These are phyloP conservation scores for Tagetes erecta DNA, from an alignment of 129 eudicot genomes.

Conservation along the genomic window DNA sequence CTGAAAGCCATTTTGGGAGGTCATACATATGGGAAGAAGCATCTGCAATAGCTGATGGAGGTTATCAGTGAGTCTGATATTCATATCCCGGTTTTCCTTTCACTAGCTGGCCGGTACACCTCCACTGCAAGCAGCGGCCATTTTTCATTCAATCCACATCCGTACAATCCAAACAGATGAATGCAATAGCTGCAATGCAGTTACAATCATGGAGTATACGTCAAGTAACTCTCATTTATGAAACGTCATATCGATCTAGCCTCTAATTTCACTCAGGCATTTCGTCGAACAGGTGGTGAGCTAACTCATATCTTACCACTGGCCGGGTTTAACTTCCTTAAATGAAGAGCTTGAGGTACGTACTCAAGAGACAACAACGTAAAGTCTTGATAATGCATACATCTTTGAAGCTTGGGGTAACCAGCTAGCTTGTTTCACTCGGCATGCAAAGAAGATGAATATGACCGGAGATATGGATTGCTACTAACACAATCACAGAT, in stretches of 20 bases:
- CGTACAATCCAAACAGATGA: conserved; percentile 39
- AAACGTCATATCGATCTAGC: conserved; percentile 14
- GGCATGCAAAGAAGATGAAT: conserved; percentile 50
- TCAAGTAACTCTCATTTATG: conserved; percentile 37
- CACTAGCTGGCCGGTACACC: conserved; percentile 27
- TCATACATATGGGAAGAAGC: conserved; percentile 52
- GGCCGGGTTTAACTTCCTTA: conserved; percentile 19
- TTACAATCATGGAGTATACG: conserved; percentile 40
- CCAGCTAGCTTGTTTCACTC: conserved; percentile 31
- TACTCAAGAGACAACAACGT: conserved; percentile 33
- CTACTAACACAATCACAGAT: conserved; percentile 41
- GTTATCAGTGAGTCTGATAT: conserved; percentile 25
- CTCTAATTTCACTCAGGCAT: conserved; percentile 29
- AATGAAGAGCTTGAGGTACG: conserved; percentile 35
- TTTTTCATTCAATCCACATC: conserved; percentile 40
- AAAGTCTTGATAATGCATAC: conserved; percentile 56
- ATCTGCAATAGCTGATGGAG: conserved; percentile 39
- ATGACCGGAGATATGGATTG: conserved; percentile 61
- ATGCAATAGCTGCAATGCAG: conserved; percentile 42
- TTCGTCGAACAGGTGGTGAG: conserved; percentile 28
- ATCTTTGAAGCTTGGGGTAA: conserved; percentile 33
- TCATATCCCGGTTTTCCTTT: conserved; percentile 36
- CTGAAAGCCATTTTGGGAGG: conserved; percentile 51
- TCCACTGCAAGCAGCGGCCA: conserved; percentile 39
- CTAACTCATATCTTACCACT: conserved; percentile 36